Base-by-base conservation (phyloP, 352 stramenopile genomes). In the Thalassiosira allenii region DNA sequence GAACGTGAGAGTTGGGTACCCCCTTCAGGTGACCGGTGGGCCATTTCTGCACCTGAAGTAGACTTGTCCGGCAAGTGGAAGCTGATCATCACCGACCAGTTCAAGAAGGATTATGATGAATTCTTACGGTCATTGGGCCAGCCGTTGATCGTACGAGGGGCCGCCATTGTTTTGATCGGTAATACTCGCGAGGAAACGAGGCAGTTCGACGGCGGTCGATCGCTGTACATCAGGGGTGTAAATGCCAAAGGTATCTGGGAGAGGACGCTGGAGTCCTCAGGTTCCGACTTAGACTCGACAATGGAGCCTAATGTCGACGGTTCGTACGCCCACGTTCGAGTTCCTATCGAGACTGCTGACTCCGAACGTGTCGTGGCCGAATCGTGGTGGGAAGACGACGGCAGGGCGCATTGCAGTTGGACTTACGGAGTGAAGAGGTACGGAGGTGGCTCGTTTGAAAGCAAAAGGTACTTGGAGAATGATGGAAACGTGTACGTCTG, bases 171-270 rank as follows among this genome's bases (percentile, higher is more conserved):
- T 12, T 75, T 94, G 27, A 82, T 92, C 43, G 77, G 69, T 1
- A 72, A 81, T 49, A 94, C 89, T 1, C 81, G 73, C 23, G 89
- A 94, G 74, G 78, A 88, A 58, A 87, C 82, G 23, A 81, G 72
- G 41, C 87, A 93, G 81, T 71, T n/a, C 14, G 83, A 93, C 43
- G 33, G 79, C 23, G 89, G 89, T 0, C 49, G 80, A n/a, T 52
- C 40, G 12, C 41, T 94, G 8, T 84, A 81, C 25, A 90, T 94
- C 2, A 82, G 81, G 51, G 87, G 87, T 9, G 62, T 81, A 20
- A 94, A 94, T 82, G 69, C 83, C 8, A 89, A 90, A 52, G 89
- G 89, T 49, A 70, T 87, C 6, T 94, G 89, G 89, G 87, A 94
- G 25, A 62, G 89, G 25, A 92, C 86, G 6, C 59, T 94, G 4